Conservation (phyloP, 2,329 filamentous ascomycete genomes). For the Triangularia setosa region DNA sequence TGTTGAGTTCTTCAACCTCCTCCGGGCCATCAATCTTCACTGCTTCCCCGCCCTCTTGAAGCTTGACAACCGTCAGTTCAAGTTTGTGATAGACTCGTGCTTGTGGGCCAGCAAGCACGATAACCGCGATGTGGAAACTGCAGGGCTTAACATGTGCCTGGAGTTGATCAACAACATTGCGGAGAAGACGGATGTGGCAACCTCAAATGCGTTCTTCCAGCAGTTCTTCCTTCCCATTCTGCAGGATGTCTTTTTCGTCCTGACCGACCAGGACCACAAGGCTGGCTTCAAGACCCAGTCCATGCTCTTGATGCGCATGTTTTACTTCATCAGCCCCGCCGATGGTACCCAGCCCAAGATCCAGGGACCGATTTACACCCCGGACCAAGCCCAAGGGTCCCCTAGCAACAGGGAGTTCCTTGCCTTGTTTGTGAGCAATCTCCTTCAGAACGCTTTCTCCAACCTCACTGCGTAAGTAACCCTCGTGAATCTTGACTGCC, state of each 20-base stretch:
- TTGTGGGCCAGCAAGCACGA: slow-evolving; percentile 99
- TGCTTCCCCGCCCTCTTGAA: slow-evolving; percentile 94
- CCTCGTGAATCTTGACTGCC: neutral
- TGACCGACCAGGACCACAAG: slow-evolving; percentile 97
- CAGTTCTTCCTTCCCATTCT: slow-evolving; percentile 94
- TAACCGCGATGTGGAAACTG: slow-evolving; percentile 95
- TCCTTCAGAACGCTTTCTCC: slow-evolving; percentile 85
- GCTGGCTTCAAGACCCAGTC: slow-evolving; percentile 98
- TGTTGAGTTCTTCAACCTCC: slow-evolving; percentile 98
- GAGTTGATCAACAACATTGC: slow-evolving; percentile 98
- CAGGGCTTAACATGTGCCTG: slow-evolving; percentile 95
- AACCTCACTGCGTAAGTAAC: slow-evolving; percentile 78
- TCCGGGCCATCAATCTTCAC: slow-evolving; percentile 92
- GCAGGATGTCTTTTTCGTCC: slow-evolving; percentile 96
- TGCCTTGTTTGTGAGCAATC: slow-evolving; percentile 76
- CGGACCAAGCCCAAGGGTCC: slow-evolving; percentile 76
- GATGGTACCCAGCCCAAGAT: slow-evolving; percentile 74
- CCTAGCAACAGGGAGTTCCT: slow-evolving; percentile 91
- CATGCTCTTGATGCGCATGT: slow-evolving; percentile 88
- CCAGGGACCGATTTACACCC: slow-evolving; percentile 81
- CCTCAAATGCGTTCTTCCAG: slow-evolving; percentile 93
- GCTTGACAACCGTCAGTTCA: slow-evolving; percentile 94
- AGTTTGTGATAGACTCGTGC: slow-evolving; percentile 98
- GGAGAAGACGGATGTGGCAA: slow-evolving; percentile 79
- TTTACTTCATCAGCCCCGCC: slow-evolving; percentile 82